A percentile compares a stretch with the other conserved stretches of the same genome.
Conservation (phyloP, 345 rosid genomes). For the Citrus glauca region DNA sequence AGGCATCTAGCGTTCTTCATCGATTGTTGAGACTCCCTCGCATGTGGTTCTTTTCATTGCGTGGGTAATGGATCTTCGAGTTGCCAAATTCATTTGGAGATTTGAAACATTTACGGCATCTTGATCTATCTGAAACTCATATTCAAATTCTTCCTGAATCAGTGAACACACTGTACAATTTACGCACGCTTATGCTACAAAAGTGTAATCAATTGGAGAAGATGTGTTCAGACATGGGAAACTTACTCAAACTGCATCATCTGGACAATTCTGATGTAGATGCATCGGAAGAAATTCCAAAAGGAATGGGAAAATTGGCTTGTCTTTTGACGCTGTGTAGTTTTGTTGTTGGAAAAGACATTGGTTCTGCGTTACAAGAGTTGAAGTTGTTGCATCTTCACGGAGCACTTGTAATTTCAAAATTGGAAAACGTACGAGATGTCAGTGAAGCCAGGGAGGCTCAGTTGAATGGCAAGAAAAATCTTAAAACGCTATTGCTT, state of each 20-base stretch:
- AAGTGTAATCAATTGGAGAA: neutral
- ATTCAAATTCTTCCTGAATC: conserved; percentile 7
- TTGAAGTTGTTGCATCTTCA: neutral
- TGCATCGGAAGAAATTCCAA: neutral
- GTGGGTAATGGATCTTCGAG: neutral
- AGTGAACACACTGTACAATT: neutral
- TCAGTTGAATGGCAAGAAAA: conserved; percentile 24
- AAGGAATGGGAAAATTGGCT: neutral
- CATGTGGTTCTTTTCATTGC: neutral
- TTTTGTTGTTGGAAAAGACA: conserved; percentile 11
- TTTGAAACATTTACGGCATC: conserved; percentile 8
- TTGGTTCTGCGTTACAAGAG: neutral
- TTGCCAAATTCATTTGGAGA: neutral
- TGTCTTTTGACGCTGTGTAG: neutral
- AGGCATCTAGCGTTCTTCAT: neutral
- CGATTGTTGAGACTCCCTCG: neutral
- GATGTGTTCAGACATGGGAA: neutral
- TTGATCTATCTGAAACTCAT: neutral
- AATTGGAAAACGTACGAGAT: conserved; percentile 5
- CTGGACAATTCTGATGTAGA: neutral
- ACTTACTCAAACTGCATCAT: conserved; percentile 5
- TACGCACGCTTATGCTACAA: neutral
- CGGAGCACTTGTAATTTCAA: neutral
- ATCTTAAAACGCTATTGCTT: conserved; percentile 27
- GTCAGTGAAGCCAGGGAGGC: conserved; percentile 24